Percentiles rank a stretch among this genome's conserved stretches.
Evolutionary conservation across 75 land plant genomes (phyloP).

Genomic region (Selaginella tamariscina): DNA sequence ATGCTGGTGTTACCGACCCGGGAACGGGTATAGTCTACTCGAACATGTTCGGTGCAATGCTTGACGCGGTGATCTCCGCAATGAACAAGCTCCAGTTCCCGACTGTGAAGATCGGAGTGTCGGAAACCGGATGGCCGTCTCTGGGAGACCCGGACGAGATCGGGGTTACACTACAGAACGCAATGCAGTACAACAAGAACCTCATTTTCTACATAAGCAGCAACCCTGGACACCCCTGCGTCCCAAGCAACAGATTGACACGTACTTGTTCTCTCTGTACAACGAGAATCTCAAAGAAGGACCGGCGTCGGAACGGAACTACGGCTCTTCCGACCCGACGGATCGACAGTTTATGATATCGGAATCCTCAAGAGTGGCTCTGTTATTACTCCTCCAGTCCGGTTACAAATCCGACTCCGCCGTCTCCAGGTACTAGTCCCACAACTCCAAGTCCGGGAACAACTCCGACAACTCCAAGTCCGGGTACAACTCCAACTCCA

Average conservation of each 20-base stretch:
- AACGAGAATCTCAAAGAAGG: constrained; percentile 17
- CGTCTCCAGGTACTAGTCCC: neutral
- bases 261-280: constrained; percentile 16
- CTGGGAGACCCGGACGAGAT: constrained; percentile 10
- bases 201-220: neutral
- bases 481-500: no score
- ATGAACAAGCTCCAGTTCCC: constrained; percentile 1
- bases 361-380: neutral
- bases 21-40: constrained; percentile 9
- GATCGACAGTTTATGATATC: constrained; percentile 16
- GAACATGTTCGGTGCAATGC: constrained; percentile 14
- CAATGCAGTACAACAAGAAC: constrained; percentile 11
- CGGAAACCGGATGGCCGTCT: constrained; percentile 19
- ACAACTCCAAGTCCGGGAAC: neutral
- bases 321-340: neutral
- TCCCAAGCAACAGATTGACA: constrained; percentile 1
- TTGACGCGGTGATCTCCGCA: constrained; percentile 14
- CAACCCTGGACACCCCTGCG: constrained; percentile 8
- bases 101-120: constrained; percentile 1
- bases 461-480: neutral
- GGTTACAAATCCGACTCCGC: neutral
- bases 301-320: constrained; percentile 1
- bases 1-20: constrained; percentile 11
- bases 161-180: constrained; percentile 2
- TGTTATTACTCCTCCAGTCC: neutral